Evolutionary conservation across 495 filamentous ascomycete genomes (phyloP).

Genomic region (Penicillium salamii): DNA sequence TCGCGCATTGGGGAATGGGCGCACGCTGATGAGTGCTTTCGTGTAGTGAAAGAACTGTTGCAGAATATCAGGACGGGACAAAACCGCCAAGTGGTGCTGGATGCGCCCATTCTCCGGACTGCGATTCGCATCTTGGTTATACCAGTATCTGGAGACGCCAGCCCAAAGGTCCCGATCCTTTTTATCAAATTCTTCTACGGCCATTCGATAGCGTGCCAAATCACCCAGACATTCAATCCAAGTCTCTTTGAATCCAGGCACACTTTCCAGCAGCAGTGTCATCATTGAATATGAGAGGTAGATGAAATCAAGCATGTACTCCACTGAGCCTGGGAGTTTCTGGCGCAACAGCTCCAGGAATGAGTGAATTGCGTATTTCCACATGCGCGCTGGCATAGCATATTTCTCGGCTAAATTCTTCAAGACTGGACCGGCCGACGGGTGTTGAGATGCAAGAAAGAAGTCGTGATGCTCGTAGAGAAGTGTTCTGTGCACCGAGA

Average conservation of each 20-base stretch:
- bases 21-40: constrained; percentile 44
- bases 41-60: constrained; percentile 77
- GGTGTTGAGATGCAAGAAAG: constrained; percentile 75
- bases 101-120: constrained; percentile 68
- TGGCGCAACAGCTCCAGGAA: constrained; percentile 73
- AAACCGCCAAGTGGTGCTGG: constrained; percentile 82
- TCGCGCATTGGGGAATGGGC: constrained; percentile 58
- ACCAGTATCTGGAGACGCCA: constrained; percentile 75
- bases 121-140: constrained; percentile 70
- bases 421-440: constrained; percentile 58
- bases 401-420: constrained; percentile 63
- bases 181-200: constrained; percentile 70
- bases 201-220: constrained; percentile 71
- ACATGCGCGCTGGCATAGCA: constrained; percentile 80
- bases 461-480: constrained; percentile 82
- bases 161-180: constrained; percentile 77
- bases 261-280: constrained; percentile 72
- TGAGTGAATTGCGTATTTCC: constrained; percentile 77
- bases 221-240: constrained; percentile 93
- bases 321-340: constrained; percentile 64
- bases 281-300: constrained; percentile 81
- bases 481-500: constrained; percentile 68
- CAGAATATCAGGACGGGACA: constrained; percentile 69
- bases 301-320: constrained; percentile 81
- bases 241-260: constrained; percentile 72